Evolutionary conservation across 257 asterid species (phyloP).

Genomic region (Marsdenia floribunda): DNA sequence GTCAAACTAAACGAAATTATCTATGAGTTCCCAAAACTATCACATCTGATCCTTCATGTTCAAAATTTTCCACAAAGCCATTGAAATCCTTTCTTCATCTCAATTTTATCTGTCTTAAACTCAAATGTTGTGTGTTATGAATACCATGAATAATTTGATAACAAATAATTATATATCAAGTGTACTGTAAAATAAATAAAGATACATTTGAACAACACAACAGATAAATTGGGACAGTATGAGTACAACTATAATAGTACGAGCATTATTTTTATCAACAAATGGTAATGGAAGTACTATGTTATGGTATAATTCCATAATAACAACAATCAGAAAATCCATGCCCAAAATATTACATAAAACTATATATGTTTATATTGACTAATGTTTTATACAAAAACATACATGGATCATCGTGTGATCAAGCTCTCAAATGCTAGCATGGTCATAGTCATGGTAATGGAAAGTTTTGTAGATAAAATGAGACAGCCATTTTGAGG

Average conservation of each 20-base stretch:
- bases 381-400: background rate
- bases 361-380: background rate
- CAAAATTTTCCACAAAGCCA: background rate
- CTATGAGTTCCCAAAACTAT: background rate
- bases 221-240: too few relatives aligned
- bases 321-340: background rate
- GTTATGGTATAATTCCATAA: background rate
- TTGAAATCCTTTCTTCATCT: too few relatives aligned
- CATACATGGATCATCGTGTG: background rate
- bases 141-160: too few relatives aligned
- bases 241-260: background rate
- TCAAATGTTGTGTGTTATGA: too few relatives aligned
- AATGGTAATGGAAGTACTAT: background rate
- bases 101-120: too few relatives aligned
- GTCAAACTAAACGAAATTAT: background rate
- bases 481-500: conserved; percentile 72
- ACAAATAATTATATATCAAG: too few relatives aligned
- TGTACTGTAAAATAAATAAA: too few relatives aligned
- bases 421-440: conserved; percentile 10
- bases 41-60: background rate
- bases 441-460: conserved; percentile 88
- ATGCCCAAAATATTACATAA: background rate
- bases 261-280: too few relatives aligned
- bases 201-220: too few relatives aligned
- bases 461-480: conserved; percentile 69